Conservation (phyloP, 148 eudicot species). For the Suaeda aralocaspica region DNA sequence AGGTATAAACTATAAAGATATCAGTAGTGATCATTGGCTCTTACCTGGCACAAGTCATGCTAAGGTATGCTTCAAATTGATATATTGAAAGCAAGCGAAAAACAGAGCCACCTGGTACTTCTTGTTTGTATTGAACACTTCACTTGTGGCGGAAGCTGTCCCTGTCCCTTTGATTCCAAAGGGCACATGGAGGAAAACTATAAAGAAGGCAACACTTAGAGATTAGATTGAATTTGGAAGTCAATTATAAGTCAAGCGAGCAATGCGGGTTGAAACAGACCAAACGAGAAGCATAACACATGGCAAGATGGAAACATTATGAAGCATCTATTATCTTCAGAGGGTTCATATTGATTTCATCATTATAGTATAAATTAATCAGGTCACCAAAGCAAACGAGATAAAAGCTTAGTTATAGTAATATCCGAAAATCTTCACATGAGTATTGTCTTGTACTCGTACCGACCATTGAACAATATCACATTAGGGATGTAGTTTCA, state of each 20-base stretch:
- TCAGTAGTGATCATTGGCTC: conserved; percentile 9
- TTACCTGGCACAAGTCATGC: conserved; percentile 25
- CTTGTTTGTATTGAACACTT: conserved; percentile 29
- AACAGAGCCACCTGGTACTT: conserved; percentile 26
- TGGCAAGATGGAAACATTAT: conserved; percentile 1
- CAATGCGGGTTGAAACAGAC: not conserved
- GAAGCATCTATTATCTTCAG: not conserved
- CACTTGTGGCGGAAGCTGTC: conserved; percentile 33
- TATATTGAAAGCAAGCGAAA: conserved; percentile 21
- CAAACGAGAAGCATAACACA: conserved; percentile 15
- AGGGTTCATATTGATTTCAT: not conserved
- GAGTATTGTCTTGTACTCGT: too few species aligned
- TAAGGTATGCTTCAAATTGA: conserved; percentile 16
- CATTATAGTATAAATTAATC: too few species aligned
- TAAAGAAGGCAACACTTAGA: conserved; percentile 17
- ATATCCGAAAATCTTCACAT: too few species aligned
- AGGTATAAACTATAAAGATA: not conserved
- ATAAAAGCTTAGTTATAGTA: not conserved
- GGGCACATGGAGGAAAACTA: conserved; percentile 32
- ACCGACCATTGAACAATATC: too few species aligned
- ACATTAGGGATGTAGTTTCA: too few species aligned
- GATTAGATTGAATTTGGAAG: conserved; percentile 9
- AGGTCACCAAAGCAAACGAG: not conserved
- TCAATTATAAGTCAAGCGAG: conserved; percentile 5
- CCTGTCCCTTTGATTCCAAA: conserved; percentile 30